phyloP scores from a whole-genome alignment of 768 basidiomycete genomes.

The Boletus sp. region DNA sequence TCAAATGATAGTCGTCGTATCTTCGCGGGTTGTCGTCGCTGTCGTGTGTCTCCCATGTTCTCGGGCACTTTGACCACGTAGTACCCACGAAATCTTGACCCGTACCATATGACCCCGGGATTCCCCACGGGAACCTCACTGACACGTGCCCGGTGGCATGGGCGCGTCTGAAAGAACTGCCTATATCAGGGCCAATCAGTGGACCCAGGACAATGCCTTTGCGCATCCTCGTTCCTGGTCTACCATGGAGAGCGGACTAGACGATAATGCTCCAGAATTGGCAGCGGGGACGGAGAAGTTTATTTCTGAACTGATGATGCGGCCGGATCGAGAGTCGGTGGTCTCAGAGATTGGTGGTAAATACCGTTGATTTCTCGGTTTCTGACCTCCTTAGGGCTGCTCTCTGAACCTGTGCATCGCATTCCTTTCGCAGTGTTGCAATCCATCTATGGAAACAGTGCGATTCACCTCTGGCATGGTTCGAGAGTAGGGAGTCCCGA shows the following conservation, averaged over 20 bases:
- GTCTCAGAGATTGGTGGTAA: conserved; percentile 47
- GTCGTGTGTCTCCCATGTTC: no score
- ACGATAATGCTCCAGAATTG: conserved; percentile 11
- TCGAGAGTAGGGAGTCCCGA: conserved; percentile 20
- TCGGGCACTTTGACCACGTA: no score
- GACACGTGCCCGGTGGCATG: no score
- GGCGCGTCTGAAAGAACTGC: conserved; percentile 6
- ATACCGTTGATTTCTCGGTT: conserved; percentile 11
- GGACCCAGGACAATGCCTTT: conserved; percentile 10
- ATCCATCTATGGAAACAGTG: conserved; percentile 75
- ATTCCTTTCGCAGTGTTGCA: conserved; percentile 49
- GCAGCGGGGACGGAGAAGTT: conserved; percentile 23
- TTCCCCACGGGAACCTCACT: no score
- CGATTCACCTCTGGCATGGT: conserved; percentile 58
- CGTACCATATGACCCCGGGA: no score
- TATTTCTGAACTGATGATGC: conserved; percentile 29
- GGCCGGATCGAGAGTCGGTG: conserved; percentile 40
- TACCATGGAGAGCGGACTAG: conserved; percentile 17
- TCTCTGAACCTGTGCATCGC: conserved; percentile 4
- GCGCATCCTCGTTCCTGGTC: background rate
- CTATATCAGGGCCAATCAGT: background rate
- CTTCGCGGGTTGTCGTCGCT: no score
- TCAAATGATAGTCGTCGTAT: no score
- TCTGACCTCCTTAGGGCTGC: background rate
- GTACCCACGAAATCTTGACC: no score